These are phyloP conservation scores for Saprolegnia parasitica DNA, from an alignment of 352 stramenopile species.

Conservation along the genomic window DNA sequence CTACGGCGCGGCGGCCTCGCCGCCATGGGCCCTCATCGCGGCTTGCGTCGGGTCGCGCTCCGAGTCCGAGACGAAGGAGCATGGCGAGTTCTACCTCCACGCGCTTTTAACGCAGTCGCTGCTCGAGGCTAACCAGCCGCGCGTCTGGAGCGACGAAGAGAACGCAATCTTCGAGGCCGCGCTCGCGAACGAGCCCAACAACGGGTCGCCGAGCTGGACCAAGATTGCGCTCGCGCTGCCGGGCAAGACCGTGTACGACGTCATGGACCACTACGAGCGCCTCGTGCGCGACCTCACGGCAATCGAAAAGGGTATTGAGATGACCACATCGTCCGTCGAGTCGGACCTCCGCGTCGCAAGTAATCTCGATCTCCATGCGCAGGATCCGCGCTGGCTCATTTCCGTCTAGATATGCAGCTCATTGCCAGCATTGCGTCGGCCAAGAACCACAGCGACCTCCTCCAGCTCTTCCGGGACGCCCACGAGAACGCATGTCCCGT, in stretches of 20 bases:
- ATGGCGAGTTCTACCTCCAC: conserved; percentile 70
- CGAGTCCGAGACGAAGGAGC: conserved; percentile 56
- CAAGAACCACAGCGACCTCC: conserved; percentile 22
- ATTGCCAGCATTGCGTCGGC: conserved; percentile 16
- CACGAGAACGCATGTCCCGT: conserved; percentile 21
- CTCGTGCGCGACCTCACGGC: conserved; percentile 65
- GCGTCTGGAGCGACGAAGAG: conserved; percentile 74
- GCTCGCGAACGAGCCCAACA: conserved; percentile 50
- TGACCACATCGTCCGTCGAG: conserved; percentile 10
- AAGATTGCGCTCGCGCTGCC: conserved; percentile 67
- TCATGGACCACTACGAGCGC: conserved; percentile 63
- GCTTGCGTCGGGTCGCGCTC: conserved; percentile 63
- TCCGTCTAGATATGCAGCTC: conserved; percentile 22
- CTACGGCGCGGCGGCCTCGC: conserved; percentile 52
- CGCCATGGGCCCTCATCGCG: conserved; percentile 58
- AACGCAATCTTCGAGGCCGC: conserved; percentile 76
- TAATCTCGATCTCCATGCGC: conserved; percentile 5
- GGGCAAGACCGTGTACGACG: conserved; percentile 70
- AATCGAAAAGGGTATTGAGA: conserved; percentile 43
- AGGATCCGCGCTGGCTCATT: background rate
- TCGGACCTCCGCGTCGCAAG: conserved; percentile 19
- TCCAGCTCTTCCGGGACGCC: conserved; percentile 13
- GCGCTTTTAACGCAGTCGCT: conserved; percentile 44
- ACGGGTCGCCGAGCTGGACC: conserved; percentile 68
- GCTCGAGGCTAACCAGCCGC: conserved; percentile 37